These are phyloP conservation scores for Globisporangium barbulae DNA, from an alignment of 352 stramenopile species.

Conservation along the genomic window DNA sequence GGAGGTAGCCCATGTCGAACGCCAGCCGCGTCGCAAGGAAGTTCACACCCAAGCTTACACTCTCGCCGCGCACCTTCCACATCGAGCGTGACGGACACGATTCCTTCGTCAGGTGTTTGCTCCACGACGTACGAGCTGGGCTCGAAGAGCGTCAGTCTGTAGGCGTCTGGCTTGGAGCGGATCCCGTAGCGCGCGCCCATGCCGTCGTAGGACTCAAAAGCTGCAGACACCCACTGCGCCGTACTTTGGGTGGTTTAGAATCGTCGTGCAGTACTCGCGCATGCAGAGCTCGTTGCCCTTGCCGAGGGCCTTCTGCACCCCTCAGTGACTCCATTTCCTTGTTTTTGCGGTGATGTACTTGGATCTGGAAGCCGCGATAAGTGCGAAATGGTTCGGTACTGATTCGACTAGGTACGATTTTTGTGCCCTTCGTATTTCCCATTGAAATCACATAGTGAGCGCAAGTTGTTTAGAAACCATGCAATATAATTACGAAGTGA, in stretches of 20 bases:
- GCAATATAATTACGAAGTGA: no score
- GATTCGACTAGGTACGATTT: no score
- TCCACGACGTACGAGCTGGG: constrained; percentile 71
- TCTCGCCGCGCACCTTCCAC: constrained; percentile 71
- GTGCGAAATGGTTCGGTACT: no score
- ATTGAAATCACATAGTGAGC: no score
- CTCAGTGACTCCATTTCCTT: constrained; percentile 58
- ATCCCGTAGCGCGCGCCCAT: constrained; percentile 68
- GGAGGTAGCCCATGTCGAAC: constrained; percentile 51
- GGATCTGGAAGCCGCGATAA: no score
- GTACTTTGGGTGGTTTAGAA: constrained; percentile 53
- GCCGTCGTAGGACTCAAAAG: constrained; percentile 84
- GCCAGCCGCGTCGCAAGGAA: constrained; percentile 61
- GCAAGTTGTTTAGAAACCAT: no score
- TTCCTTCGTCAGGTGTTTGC: constrained; percentile 63
- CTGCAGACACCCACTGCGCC: constrained; percentile 63
- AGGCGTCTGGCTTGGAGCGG: constrained; percentile 65
- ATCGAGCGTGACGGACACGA: constrained; percentile 69
- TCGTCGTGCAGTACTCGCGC: constrained; percentile 70
- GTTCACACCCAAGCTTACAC: constrained; percentile 71
- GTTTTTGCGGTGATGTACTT: constrained; percentile 39
- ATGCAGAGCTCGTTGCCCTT: constrained; percentile 81
- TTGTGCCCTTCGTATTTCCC: no score
- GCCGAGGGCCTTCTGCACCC: constrained; percentile 69
- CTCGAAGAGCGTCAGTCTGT: constrained; percentile 78